These are phyloP conservation scores for Alternaria viburni DNA, from an alignment of 2,329 filamentous ascomycete species.

Conservation along the genomic window DNA sequence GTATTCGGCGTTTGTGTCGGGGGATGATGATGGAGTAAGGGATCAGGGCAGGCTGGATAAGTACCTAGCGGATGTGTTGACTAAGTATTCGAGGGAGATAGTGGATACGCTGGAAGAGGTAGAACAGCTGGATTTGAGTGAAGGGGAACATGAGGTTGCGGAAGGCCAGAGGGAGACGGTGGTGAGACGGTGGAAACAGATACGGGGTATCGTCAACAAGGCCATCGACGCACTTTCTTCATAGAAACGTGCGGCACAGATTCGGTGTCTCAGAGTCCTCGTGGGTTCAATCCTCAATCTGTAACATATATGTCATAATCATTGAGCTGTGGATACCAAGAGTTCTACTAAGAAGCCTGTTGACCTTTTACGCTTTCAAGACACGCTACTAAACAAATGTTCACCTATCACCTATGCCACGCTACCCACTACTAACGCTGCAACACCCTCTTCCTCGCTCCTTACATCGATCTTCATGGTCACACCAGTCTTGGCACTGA, in stretches of 20 bases:
- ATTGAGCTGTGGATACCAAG: conserved; percentile 11
- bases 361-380: conserved; percentile 10
- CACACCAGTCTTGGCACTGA: conserved; percentile 87
- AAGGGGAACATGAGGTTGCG: not conserved
- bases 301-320: conserved; percentile 5
- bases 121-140: conserved; percentile 26
- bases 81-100: conserved; percentile 38
- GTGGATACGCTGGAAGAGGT: conserved; percentile 37
- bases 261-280: not conserved
- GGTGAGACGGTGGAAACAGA: conserved; percentile 48
- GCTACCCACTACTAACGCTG: conserved; percentile 80
- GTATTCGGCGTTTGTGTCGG: conserved; percentile 40
- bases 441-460: conserved; percentile 91
- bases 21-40: conserved; percentile 39
- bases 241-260: not conserved
- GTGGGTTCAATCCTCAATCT: not conserved
- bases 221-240: conserved; percentile 15
- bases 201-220: conserved; percentile 30
- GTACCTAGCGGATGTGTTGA: conserved; percentile 43
- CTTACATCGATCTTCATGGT: conserved; percentile 94
- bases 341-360: conserved; percentile 6
- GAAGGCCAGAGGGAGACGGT: conserved; percentile 33
- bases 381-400: conserved; percentile 1
- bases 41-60: conserved; percentile 48
- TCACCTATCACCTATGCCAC: conserved; percentile 66